A percentile compares a stretch with the other conserved stretches of the same genome.
phyloP scores from a whole-genome alignment of 306 rosid genomes.

The Psophocarpus tetragonolobus region DNA sequence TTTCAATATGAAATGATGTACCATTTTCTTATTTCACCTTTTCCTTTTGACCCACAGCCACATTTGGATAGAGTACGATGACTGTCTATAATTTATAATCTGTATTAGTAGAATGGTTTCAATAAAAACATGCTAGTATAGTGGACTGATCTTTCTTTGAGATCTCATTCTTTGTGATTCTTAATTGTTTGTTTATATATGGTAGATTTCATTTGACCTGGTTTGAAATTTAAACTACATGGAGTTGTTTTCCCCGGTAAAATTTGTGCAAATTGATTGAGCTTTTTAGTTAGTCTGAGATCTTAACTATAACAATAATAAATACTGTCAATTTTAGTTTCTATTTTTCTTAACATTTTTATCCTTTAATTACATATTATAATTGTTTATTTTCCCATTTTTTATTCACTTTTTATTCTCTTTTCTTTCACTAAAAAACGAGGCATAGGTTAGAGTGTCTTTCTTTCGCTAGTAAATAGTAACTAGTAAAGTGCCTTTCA shows the following conservation, averaged over 20 bases:
- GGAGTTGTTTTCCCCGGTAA: background rate
- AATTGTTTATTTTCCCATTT: no score
- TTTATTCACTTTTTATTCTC: no score
- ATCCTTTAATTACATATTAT: no score
- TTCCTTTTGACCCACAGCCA: no score
- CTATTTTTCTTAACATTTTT: no score
- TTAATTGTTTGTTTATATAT: constrained; percentile 21
- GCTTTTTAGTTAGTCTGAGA: constrained; percentile 24
- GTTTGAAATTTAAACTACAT: background rate
- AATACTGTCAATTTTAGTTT: no score
- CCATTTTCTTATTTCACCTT: no score
- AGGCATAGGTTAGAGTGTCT: no score
- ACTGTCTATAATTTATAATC: background rate
- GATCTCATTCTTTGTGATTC: constrained; percentile 34
- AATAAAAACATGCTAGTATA: background rate
- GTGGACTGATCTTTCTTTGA: constrained; percentile 2
- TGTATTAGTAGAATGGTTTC: constrained; percentile 5
- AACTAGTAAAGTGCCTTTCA: no score
- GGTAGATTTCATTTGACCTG: constrained; percentile 26
- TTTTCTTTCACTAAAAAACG: no score
- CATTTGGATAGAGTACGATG: constrained; percentile 23
- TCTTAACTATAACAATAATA: background rate
- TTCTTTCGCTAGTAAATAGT: no score
- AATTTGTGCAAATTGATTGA: background rate
- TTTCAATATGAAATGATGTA: no score